Evolutionary conservation across 75 land plant genomes (phyloP), one percentile per base, ranked within the genome.

Genomic region (Selaginella tamariscina): DNA sequence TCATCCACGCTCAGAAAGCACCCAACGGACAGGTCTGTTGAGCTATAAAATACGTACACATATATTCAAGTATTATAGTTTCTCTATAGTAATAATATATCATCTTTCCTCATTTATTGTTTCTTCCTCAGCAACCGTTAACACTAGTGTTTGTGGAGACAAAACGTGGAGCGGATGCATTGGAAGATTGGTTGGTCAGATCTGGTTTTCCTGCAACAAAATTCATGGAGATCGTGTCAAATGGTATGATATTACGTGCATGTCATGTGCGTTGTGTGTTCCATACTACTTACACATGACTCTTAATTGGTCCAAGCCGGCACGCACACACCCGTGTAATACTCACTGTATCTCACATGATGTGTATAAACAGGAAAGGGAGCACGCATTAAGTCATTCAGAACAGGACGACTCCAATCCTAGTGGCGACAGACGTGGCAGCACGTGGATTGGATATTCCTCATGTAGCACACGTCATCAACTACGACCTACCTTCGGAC

Each of bases 91-190:
- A 20, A 20, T 49, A 11, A 8, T 59, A 5, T 8, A 23, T 21
- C 8, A 2, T 59, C 23, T 21, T 23, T 8, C 23, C 23, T 21
- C 9, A 9, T 5, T 2, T 8, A 9, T 59, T 59, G 5, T 59
- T 21, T 39, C 15, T 39, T 5, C 49, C 15, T 5, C 86, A 92
- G 97, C 89, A 82, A 75, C 65, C 87, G 31, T 67, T 92, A 39
- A 92, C 89, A 23, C 67, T 92, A 27, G 96, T 94, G 9, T 94
- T 94, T 77, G 98, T 94, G 70, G 98, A 90, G 84, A 94, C 98
- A 26, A 94, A 94, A 75, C 82, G 73, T 69, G 98, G 98, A 24
- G 98, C 98, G 2, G 96, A 94, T 79, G 70, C 88, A 18, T 68
- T 94, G 73, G 96, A 89, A 74, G 73, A 85, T 63, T 94, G 86